Evolutionary conservation across 495 filamentous ascomycete species (phyloP), one percentile per base, ranked within the genome.

Genomic region (Trichoderma gamsii): DNA sequence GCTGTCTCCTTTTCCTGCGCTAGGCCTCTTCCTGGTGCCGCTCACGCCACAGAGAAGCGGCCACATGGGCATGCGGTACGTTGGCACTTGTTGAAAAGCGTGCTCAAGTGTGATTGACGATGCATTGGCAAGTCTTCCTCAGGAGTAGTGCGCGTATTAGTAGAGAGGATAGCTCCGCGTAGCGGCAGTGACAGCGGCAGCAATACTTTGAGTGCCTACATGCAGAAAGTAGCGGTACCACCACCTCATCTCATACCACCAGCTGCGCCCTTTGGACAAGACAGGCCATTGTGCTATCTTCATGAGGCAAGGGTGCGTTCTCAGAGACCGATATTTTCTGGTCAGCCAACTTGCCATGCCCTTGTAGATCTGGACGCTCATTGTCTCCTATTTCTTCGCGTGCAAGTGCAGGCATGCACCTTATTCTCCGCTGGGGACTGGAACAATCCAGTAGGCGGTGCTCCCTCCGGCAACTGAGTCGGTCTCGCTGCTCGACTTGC

Each of bases 1-100:
- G 8, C 9, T 12, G n/a, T 25, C 25, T 25, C 56, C 56, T 29
- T 61, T 52, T 49, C 44, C 44, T 61, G 56, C 56, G 56, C 56
- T 61, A 61, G 56, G 25, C 25, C 56, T 61, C 15, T 29, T 38
- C 3, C 56, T 18, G 8, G 25, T 32, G 23, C 12, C 56, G 13
- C 56, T 61, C 56, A 61, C 56, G 56, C 56, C 56, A 61, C 56
- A 61, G 56, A 9, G 56, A 13, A 29, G 56, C 4, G 27, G 56
- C 23, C 56, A 61, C 56, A 61, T 61, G 56, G 56, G 23, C 56
- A 9, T 61, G 8, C n/a, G 13, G 23, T 18, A 61, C 25, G 56
- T 7, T 61, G 56, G 25, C n/a, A 32, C 51, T n/a, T 56, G n/a
- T 56, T 25, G 51, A 56, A n/a, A n/a, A 46, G 43, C 43, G 43